These are phyloP conservation scores for Tausonia pullulans DNA, from an alignment of 1,284 basidiomycete species.

Conservation along the genomic window DNA sequence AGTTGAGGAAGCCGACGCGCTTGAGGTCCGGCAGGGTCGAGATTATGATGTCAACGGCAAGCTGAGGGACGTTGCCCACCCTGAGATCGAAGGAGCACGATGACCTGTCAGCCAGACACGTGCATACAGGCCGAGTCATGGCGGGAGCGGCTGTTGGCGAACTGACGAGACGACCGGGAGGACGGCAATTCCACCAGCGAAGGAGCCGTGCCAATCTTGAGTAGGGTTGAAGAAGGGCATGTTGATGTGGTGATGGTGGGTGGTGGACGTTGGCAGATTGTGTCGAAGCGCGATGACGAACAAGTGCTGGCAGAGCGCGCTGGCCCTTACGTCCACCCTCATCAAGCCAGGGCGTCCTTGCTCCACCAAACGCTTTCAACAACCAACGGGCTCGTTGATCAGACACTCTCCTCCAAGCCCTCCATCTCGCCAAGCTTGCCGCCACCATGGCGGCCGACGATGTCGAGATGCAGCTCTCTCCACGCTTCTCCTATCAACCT, in stretches of 20 bases:
- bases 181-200: constrained; percentile 6
- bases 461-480: background rate
- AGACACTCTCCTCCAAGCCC: background rate
- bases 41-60: constrained; percentile 12
- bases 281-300: background rate
- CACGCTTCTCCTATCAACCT: background rate
- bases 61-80: constrained; percentile 14
- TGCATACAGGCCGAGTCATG: background rate
- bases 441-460: background rate
- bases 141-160: background rate
- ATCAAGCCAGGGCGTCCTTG: background rate
- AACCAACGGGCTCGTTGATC: background rate
- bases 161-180: constrained; percentile 13
- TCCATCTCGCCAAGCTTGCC: background rate
- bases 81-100: background rate
- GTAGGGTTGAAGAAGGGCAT: constrained; percentile 11
- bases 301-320: background rate
- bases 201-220: constrained; percentile 1
- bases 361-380: background rate
- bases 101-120: background rate
- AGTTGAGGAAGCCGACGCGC: constrained; percentile 11
- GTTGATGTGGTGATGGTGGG: background rate
- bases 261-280: background rate
- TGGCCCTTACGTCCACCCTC: background rate
- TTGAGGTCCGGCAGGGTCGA: constrained; percentile 6